phyloP scores from a whole-genome alignment of 2,329 filamentous ascomycete genomes.

The Didymella sp. region DNA sequence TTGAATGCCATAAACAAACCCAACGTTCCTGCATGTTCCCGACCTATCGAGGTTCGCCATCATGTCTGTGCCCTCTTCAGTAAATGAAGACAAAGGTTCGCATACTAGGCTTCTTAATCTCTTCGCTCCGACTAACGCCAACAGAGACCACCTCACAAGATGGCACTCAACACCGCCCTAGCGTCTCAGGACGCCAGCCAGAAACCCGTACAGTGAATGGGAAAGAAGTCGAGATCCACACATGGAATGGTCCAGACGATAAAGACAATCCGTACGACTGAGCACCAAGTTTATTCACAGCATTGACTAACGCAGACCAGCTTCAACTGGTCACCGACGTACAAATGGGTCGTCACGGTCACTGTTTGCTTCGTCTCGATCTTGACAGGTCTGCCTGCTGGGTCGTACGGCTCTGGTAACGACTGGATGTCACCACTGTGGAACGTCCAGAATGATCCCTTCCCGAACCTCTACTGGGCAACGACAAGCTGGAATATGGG shows the following conservation, averaged over 20 bases:
- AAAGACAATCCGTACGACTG: conserved; percentile 33
- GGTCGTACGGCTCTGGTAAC: conserved; percentile 50
- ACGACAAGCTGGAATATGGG: conserved; percentile 52
- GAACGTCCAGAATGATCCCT: conserved; percentile 45
- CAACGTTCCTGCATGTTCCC: not conserved
- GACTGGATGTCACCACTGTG: conserved; percentile 47
- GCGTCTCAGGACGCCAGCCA: conserved; percentile 4
- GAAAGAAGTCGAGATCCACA: conserved; percentile 35
- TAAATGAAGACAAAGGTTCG: conserved; percentile 3
- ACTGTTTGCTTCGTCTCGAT: conserved; percentile 55
- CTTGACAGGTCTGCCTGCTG: conserved; percentile 52
- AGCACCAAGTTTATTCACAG: not conserved
- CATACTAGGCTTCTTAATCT: not conserved
- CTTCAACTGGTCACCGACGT: conserved; percentile 52
- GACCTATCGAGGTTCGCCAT: not conserved
- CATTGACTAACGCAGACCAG: not conserved
- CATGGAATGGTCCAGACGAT: conserved; percentile 33
- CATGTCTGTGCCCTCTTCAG: not conserved
- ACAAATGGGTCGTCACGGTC: conserved; percentile 53
- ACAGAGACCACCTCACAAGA: conserved; percentile 8
- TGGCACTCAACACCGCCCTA: conserved; percentile 10
- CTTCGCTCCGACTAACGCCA: not conserved
- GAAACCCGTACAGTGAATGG: conserved; percentile 25
- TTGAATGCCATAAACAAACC: not conserved
- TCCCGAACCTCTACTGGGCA: conserved; percentile 50